Conservation (phyloP, 495 filamentous ascomycete species). For the Glarea lozoyensis region DNA sequence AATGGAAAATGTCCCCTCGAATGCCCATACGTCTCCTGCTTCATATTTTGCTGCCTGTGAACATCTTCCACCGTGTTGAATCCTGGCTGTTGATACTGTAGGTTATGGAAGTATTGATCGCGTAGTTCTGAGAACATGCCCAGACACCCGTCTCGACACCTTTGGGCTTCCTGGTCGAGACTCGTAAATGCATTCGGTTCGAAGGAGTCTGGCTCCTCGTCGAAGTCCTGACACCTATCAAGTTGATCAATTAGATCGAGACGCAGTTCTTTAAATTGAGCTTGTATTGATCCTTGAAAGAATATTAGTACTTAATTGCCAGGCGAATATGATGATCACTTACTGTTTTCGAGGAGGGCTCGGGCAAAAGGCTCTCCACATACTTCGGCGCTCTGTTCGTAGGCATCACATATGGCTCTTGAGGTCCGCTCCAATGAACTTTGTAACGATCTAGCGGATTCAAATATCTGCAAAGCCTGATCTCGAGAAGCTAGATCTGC, state of each 20-base stretch:
- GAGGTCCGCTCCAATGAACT: slow-evolving; percentile 7
- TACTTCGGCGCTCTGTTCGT: slow-evolving; percentile 7
- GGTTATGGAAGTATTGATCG: background rate
- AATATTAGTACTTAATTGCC: too few species aligned
- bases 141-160: slow-evolving; percentile 10
- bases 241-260: slow-evolving; percentile 17
- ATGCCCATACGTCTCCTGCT: slow-evolving; percentile 4
- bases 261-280: slow-evolving; percentile 13
- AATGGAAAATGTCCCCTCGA: background rate
- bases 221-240: slow-evolving; percentile 10
- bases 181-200: slow-evolving; percentile 8
- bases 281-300: slow-evolving; percentile 12
- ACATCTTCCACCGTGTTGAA: slow-evolving; percentile 3
- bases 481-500: slow-evolving; percentile 6
- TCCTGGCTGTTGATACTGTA: too few species aligned
- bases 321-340: too few species aligned
- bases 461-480: slow-evolving; percentile 15
- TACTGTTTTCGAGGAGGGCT: slow-evolving; percentile 14
- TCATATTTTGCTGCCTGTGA: background rate
- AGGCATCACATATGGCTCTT: slow-evolving; percentile 11
- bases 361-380: slow-evolving; percentile 15
- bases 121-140: slow-evolving; percentile 13
- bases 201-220: slow-evolving; percentile 16
- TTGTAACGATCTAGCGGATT: slow-evolving; percentile 10
- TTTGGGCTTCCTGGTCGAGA: slow-evolving; percentile 8